Evolutionary conservation across 140 eudicot species (phyloP).

Genomic region (Ambrosia hybrid): DNA sequence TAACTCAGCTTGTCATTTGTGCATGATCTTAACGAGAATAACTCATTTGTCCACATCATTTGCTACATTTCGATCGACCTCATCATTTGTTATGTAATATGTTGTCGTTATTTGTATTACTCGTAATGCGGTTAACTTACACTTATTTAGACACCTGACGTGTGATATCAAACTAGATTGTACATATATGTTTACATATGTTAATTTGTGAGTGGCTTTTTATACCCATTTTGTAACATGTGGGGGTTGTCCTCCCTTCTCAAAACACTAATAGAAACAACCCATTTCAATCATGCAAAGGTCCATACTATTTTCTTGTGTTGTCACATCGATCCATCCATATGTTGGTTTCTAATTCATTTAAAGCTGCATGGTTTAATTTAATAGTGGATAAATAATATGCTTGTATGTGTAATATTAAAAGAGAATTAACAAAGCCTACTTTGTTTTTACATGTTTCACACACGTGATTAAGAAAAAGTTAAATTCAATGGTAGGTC

Average conservation of each 20-base stretch:
- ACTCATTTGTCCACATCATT: constrained; percentile 21
- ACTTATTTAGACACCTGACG: neutral
- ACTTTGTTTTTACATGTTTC: neutral
- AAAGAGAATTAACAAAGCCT: neutral
- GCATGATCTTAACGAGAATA: neutral
- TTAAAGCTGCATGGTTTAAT: neutral
- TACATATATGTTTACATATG: neutral
- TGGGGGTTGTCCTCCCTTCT: constrained; percentile 27
- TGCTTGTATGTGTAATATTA: neutral
- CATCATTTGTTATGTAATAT: too few relatives aligned
- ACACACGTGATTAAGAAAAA: neutral
- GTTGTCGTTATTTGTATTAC: too few relatives aligned
- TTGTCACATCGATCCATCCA: constrained; percentile 41
- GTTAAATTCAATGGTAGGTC: constrained; percentile 7
- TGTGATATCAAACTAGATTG: neutral
- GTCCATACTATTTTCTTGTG: constrained; percentile 23
- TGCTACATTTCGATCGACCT: neutral
- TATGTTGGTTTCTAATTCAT: constrained; percentile 18
- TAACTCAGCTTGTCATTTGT: neutral
- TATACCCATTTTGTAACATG: constrained; percentile 22
- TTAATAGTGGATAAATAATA: neutral
- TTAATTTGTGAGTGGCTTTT: constrained; percentile 24
- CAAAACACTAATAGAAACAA: constrained; percentile 22
- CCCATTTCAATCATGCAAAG: constrained; percentile 27
- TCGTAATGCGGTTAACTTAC: neutral